Evolutionary conservation across 805 yeast species (phyloP).

Genomic region (Torulaspora quercuum): DNA sequence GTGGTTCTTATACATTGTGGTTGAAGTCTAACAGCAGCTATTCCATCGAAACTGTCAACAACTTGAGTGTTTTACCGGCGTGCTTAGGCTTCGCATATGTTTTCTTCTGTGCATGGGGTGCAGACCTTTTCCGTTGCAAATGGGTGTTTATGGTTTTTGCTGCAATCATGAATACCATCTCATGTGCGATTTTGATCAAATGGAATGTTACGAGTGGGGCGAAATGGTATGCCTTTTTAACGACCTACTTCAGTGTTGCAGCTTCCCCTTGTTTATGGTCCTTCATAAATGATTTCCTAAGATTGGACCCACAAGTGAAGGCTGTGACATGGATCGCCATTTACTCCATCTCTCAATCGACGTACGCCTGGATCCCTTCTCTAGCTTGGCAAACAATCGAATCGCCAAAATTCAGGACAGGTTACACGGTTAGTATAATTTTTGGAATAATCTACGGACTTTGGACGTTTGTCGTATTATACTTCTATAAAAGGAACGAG

Average conservation of each 20-base stretch:
- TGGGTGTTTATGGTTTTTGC: slow-evolving; percentile 54
- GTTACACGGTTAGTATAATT: slow-evolving; percentile 50
- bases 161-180: slow-evolving; percentile 50
- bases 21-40: slow-evolving; percentile 48
- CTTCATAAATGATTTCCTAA: slow-evolving; percentile 53
- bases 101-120: slow-evolving; percentile 45
- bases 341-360: slow-evolving; percentile 56
- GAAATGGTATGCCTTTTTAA: slow-evolving; percentile 62
- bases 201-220: slow-evolving; percentile 58
- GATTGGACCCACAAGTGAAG: slow-evolving; percentile 54
- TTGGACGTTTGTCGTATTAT: slow-evolving; percentile 52
- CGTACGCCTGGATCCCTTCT: slow-evolving; percentile 57
- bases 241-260: slow-evolving; percentile 60
- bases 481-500: slow-evolving; percentile 53
- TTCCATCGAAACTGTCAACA: slow-evolving; percentile 44
- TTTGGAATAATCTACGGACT: slow-evolving; percentile 45
- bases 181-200: slow-evolving; percentile 52
- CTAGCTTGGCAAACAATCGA: slow-evolving; percentile 54
- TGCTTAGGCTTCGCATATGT: slow-evolving; percentile 54
- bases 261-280: slow-evolving; percentile 61
- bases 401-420: slow-evolving; percentile 53
- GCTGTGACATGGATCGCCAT: slow-evolving; percentile 55
- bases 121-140: slow-evolving; percentile 49
- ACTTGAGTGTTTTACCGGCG: slow-evolving; percentile 54
- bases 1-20: slow-evolving; percentile 63